Evolutionary conservation across 306 rosid species (phyloP).

Genomic region (Trifolium pratense): DNA sequence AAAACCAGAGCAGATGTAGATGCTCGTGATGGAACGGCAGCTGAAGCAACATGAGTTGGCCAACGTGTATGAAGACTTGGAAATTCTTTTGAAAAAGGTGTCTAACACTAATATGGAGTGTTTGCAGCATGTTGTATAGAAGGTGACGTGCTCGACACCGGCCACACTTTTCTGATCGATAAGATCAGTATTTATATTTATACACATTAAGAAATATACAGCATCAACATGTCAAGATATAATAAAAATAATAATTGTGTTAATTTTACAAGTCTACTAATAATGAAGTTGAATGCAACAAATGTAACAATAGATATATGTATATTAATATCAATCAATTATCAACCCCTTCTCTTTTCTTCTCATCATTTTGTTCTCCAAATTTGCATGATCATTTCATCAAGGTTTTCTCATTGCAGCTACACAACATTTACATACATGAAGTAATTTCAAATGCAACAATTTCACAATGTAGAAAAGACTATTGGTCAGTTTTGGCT

Average conservation of each 20-base stretch:
- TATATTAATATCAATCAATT: neutral
- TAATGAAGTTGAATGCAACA: conserved; percentile 38
- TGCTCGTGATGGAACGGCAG: too few species aligned
- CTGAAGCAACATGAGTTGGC: too few species aligned
- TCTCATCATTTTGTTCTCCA: conserved; percentile 39
- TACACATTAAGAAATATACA: neutral
- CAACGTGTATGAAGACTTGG: too few species aligned
- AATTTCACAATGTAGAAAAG: conserved; percentile 30
- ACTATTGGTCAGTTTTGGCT: conserved; percentile 68
- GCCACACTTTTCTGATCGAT: too few species aligned
- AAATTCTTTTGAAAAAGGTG: too few species aligned
- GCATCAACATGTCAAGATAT: conserved; percentile 20
- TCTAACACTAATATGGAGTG: neutral
- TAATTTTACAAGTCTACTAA: conserved; percentile 46
- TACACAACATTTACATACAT: conserved; percentile 46
- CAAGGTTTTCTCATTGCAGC: conserved; percentile 41
- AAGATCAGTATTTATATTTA: too few species aligned
- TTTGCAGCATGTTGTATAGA: too few species aligned
- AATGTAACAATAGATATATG: conserved; percentile 50
- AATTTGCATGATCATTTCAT: conserved; percentile 36
- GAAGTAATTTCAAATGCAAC: conserved; percentile 40
- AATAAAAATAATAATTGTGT: conserved; percentile 30
- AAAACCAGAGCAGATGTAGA: too few species aligned
- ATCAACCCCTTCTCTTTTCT: conserved; percentile 13
- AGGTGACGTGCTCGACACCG: too few species aligned